Conservation (phyloP, 345 rosid genomes). For the Schrenkiella parvula region DNA sequence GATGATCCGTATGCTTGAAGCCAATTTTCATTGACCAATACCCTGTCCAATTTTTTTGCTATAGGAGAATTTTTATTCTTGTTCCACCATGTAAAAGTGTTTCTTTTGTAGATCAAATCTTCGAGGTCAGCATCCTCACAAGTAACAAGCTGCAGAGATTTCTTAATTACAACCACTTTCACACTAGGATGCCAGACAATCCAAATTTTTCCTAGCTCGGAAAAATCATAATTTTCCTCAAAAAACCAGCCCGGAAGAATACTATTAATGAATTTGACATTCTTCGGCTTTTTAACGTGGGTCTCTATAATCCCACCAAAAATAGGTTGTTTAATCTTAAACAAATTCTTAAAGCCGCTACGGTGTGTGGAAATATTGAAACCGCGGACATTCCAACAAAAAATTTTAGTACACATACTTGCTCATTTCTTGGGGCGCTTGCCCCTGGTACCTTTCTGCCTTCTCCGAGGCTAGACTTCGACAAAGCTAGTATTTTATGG, state of each 20-base stretch:
- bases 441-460: neutral
- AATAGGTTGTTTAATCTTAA: fast-evolving
- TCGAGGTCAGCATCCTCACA: neutral
- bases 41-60: neutral
- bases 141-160: no score
- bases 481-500: no score
- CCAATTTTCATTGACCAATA: no score
- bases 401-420: neutral
- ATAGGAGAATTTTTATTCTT: neutral
- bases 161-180: fast-evolving
- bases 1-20: neutral
- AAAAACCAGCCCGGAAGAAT: no score
- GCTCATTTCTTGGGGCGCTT: neutral
- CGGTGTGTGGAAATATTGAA: neutral
- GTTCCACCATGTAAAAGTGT: neutral
- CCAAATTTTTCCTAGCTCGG: no score
- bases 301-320: neutral
- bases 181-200: no score
- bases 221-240: no score
- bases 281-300: neutral
- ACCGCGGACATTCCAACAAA: neutral
- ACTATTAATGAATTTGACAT: neutral
- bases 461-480: no score
- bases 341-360: neutral
- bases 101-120: neutral